Base-by-base conservation (phyloP, 352 stramenopile species). In the Plasmopara muralis region DNA sequence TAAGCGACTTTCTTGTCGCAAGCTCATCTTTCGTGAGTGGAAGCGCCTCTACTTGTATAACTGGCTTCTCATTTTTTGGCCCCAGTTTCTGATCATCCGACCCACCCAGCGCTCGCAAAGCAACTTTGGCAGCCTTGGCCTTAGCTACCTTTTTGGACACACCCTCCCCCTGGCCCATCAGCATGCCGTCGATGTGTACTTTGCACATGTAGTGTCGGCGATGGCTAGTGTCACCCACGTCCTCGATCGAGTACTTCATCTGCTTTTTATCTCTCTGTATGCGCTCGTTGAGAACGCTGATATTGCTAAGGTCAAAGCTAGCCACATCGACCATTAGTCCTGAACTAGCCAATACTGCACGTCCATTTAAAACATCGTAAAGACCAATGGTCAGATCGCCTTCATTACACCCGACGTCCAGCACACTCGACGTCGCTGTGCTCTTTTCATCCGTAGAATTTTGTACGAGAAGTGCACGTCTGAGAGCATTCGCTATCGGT, bases 371-470 rank as follows among this genome's bases (percentile, higher is more conserved):
- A n/a, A 63, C 68, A n/a, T 85, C 55, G 55, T 82, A 88, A 4
- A 92, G 53, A 0, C 74, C 78, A 25, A 87, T 72, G 0, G 78
- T 92, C 41, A 92, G 66, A 45, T 92, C 72, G 20, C 78, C 80
- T 85, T 93, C 83, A 48, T 93, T 90, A 58, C 83, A 91, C 31
- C 83, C 80, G 56, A 93, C 67, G 60, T 89, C 83, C n/a, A 90
- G 57, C 40, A 88, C 61, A 0, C 66, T 80, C 9, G 62, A 69
- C 18, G 64, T 57, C 41, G 54, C 57, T 35, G 56, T 34, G 13
- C 34, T 35, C 12, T 43, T 43, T 38, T 44, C 52, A 7, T 39
- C 38, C 14, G 15, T 10, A 9, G 33, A 31, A 45, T 58, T 56
- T 2, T 46, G 48, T 12, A 69, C 44, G 14, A 87, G 58, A 55